Base-by-base conservation (phyloP, 768 basidiomycete genomes). In the Rhizopogon salebrosus region DNA sequence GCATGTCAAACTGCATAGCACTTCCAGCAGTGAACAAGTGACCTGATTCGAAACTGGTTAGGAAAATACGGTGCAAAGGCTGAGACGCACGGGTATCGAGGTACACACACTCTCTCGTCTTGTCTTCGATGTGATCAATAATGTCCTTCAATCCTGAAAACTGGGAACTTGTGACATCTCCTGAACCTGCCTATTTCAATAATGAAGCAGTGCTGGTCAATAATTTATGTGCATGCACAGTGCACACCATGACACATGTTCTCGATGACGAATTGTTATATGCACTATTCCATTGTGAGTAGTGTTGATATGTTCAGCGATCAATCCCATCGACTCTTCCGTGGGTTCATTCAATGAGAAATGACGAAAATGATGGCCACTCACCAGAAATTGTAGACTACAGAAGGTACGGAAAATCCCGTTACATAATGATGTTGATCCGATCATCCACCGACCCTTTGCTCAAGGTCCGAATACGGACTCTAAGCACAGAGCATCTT, bases 341-440 rank as follows among this genome's bases (percentile, higher is more conserved):
- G 74, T 70, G 0, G 85, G 26, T 23, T 41, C 23, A 3, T 3
- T 7, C 42, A 6, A 46, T 36, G 18, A 41, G 26, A 14, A 9
- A 36, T 3, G 18, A 31, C 16, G 7, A 54, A 31, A 3, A 31
- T 22, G 6, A 4, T n/a, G 14, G 13, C n/a, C n/a, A 76, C 88
- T 37, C 52, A 92, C 92, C 94, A 92, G 64, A 93, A 91, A 62
- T 94, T 93, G 66, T 89, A 93, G 5, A 86, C n/a, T n/a, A n/a
- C n/a, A n/a, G n/a, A n/a, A n/a, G n/a, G n/a, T n/a, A n/a, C n/a
- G n/a, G n/a, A n/a, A n/a, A n/a, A n/a, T n/a, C n/a, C n/a, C n/a
- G n/a, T n/a, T n/a, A n/a, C n/a, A n/a, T n/a, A n/a, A n/a, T n/a
- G n/a, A n/a, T n/a, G n/a, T n/a, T n/a, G n/a, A n/a, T n/a, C n/a